Conservation (phyloP, 2,329 filamentous ascomycete species). For the Aspergillus amoenus region DNA sequence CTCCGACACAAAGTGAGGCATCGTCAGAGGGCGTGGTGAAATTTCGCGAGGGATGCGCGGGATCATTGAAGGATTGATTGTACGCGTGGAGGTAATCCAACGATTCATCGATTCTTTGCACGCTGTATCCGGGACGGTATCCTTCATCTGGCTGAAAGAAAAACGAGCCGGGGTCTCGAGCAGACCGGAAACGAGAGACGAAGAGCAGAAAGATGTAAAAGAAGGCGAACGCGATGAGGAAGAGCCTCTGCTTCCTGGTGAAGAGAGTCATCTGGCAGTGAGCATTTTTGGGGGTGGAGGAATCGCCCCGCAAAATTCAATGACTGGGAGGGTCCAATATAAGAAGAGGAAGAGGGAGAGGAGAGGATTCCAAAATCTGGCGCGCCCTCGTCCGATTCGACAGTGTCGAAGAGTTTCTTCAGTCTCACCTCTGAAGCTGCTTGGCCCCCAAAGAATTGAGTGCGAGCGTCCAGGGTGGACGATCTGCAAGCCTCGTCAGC, state of each 20-base stretch:
- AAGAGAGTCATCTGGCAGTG: constrained; percentile 13
- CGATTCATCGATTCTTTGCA: constrained; percentile 21
- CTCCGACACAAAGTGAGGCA: constrained; percentile 42
- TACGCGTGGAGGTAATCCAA: constrained; percentile 16
- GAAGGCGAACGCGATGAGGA: constrained; percentile 19
- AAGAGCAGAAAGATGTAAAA: constrained; percentile 22
- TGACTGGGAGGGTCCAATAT: background rate
- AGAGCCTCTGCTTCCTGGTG: constrained; percentile 21
- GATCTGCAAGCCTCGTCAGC: too few species aligned
- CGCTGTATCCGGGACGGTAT: constrained; percentile 24
- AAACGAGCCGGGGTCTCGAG: constrained; percentile 23
- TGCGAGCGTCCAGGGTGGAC: too few species aligned
- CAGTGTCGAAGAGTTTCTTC: background rate
- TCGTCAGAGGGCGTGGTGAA: constrained; percentile 4
- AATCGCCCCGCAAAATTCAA: background rate
- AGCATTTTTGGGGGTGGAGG: constrained; percentile 7
- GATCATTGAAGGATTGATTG: constrained; percentile 13
- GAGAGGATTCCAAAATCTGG: background rate
- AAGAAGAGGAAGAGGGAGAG: background rate
- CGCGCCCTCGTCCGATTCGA: background rate
- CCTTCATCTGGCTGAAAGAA: constrained; percentile 24
- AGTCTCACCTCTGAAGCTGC: too few species aligned
- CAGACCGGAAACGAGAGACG: constrained; percentile 19
- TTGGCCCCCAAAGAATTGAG: background rate
- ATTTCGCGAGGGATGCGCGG: background rate